Evolutionary conservation across 371 early-diverging fungal species (phyloP).

Genomic region (Apophysomyces ossiformis): DNA sequence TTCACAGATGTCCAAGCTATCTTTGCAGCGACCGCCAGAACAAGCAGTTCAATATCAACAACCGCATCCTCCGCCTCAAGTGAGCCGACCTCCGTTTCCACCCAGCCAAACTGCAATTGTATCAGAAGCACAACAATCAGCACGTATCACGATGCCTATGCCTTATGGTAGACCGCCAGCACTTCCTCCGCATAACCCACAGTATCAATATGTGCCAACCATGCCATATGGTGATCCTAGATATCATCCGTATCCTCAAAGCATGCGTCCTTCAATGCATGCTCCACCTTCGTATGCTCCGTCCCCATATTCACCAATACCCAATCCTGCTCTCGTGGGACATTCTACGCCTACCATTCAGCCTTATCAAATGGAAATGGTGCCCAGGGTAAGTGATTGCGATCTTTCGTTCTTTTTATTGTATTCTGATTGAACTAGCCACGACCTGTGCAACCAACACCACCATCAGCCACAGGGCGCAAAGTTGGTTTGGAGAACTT

Average conservation of each 20-base stretch:
- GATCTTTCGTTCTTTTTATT: background rate
- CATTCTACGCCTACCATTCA: background rate
- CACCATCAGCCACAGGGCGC: conserved; percentile 30
- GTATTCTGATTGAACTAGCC: background rate
- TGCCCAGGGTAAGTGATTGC: conserved; percentile 7
- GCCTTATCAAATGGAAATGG: conserved; percentile 2
- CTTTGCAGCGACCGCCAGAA: conserved; percentile 16
- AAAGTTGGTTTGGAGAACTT: conserved; percentile 78
- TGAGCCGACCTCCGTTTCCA: conserved; percentile 2
- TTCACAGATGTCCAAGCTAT: conserved; percentile 19
- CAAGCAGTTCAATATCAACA: background rate
- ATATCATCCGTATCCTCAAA: conserved; percentile 2
- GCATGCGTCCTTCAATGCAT: conserved; percentile 1
- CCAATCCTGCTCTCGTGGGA: conserved; percentile 5
- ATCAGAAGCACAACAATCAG: background rate
- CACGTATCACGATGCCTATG: conserved; percentile 6
- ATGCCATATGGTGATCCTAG: conserved; percentile 13
- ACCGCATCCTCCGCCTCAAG: conserved; percentile 15
- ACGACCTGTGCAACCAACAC: conserved; percentile 21
- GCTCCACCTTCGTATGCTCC: conserved; percentile 11
- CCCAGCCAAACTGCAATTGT: background rate
- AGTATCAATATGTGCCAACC: conserved; percentile 6
- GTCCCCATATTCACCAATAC: conserved; percentile 25
- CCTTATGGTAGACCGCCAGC: conserved; percentile 7
- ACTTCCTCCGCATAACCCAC: background rate